Percentiles rank a stretch among this genome's conserved stretches.
Evolutionary conservation across 768 basidiomycete species (phyloP).

Genomic region (Leucogyrophana mollusca): DNA sequence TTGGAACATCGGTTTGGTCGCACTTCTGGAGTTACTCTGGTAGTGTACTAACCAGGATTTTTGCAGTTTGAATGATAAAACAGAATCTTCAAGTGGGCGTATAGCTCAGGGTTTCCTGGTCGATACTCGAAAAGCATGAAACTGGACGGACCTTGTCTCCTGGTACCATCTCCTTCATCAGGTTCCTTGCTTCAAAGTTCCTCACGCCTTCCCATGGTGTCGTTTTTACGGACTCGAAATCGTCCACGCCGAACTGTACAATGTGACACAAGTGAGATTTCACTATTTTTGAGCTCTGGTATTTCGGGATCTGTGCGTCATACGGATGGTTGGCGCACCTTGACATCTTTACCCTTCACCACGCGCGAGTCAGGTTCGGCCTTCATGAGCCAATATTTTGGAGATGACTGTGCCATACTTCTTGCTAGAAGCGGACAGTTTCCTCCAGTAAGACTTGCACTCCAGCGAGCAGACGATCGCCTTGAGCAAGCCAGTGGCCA

Average conservation of each 20-base stretch:
- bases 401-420: background rate
- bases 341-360: constrained; percentile 86
- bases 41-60: constrained; percentile 56
- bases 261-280: background rate
- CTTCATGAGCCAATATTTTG: constrained; percentile 70
- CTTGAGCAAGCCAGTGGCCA: too few relatives aligned
- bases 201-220: constrained; percentile 90
- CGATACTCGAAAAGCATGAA: background rate
- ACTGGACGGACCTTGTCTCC: constrained; percentile 64
- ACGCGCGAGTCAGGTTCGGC: constrained; percentile 84
- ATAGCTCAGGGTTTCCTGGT: background rate
- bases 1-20: too few relatives aligned
- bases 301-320: background rate
- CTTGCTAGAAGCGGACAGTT: too few relatives aligned
- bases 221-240: constrained; percentile 68
- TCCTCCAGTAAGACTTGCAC: too few relatives aligned
- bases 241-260: constrained; percentile 78
- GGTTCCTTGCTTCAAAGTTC: constrained; percentile 78
- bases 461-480: too few relatives aligned
- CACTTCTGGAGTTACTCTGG: too few relatives aligned
- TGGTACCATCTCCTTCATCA: constrained; percentile 78
- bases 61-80: constrained; percentile 92
- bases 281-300: background rate
- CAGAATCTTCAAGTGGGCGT: constrained; percentile 68
- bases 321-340: constrained; percentile 38